Conservation (phyloP, 169 alveolate genomes). For the Plasmodium inui region DNA sequence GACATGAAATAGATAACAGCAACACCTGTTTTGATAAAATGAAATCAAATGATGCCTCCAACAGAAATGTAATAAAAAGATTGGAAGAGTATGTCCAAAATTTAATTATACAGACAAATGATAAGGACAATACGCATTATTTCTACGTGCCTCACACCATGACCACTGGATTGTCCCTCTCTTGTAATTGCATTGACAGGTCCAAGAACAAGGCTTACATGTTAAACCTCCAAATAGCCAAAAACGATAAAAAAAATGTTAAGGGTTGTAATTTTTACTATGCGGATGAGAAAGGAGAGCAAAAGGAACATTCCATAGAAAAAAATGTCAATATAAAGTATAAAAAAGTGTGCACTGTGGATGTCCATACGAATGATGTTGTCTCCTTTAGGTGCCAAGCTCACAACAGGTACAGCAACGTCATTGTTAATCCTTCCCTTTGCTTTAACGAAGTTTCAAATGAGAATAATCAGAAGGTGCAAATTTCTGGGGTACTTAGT, state of each 20-base stretch:
- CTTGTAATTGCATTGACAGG: constrained; percentile 39
- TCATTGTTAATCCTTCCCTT: constrained; percentile 1
- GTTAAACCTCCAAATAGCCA: constrained; percentile 1
- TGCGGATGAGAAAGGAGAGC: neutral
- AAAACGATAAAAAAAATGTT: neutral
- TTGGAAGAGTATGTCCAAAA: neutral
- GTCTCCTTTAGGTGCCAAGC: neutral
- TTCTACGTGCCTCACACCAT: neutral
- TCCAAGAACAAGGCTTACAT: neutral
- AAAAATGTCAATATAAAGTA: neutral
- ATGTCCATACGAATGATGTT: constrained; percentile 11
- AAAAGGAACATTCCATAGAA: neutral
- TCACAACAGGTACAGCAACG: neutral
- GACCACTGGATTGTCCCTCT: neutral
- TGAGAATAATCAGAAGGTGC: constrained; percentile 2
- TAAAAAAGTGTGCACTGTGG: neutral
- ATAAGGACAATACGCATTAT: neutral
- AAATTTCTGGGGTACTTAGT: constrained; percentile 14
- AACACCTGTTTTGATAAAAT: constrained; percentile 10
- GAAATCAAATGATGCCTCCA: neutral
- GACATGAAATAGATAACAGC: neutral
- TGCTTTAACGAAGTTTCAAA: constrained; percentile 20
- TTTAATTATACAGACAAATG: neutral
- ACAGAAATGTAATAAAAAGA: neutral
- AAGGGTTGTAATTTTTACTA: constrained; percentile 36